Conservation (phyloP, 2,329 filamentous ascomycete species). For the Pseudogymnoascus sp. region DNA sequence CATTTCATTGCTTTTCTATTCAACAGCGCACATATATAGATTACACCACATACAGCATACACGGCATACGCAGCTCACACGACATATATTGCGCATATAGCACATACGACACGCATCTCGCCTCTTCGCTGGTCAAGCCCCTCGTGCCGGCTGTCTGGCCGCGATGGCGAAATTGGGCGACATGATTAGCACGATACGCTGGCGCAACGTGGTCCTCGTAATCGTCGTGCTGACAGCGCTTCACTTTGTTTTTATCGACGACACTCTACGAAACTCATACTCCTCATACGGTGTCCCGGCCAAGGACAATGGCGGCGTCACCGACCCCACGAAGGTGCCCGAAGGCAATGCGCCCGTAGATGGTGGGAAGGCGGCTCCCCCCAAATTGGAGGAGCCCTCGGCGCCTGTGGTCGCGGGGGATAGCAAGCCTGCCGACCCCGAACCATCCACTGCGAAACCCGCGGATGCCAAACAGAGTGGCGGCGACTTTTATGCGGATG, state of each 20-base stretch:
- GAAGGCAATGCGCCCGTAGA: conserved; percentile 3
- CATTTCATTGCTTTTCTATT: background rate
- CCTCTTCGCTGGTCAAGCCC: background rate
- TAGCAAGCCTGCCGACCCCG: background rate
- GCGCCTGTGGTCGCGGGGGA: background rate
- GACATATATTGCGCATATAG: background rate
- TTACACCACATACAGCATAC: background rate
- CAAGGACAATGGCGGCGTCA: background rate
- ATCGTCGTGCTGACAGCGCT: conserved; percentile 1
- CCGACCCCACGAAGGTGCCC: background rate
- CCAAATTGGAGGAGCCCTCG: background rate
- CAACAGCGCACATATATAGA: background rate
- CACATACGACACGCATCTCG: background rate
- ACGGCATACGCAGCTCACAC: background rate
- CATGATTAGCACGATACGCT: conserved; percentile 7
- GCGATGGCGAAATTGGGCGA: background rate
- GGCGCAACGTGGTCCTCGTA: conserved; percentile 1
- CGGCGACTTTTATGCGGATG: background rate
- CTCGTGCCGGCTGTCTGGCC: background rate
- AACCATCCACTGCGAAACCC: background rate
- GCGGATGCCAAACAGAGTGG: background rate
- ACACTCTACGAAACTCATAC: conserved; percentile 6
- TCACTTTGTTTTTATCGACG: conserved; percentile 5
- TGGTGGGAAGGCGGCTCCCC: background rate
- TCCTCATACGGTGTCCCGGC: background rate